Evolutionary conservation across 495 filamentous ascomycete species (phyloP).

Genomic region (Parathielavia appendiculata): DNA sequence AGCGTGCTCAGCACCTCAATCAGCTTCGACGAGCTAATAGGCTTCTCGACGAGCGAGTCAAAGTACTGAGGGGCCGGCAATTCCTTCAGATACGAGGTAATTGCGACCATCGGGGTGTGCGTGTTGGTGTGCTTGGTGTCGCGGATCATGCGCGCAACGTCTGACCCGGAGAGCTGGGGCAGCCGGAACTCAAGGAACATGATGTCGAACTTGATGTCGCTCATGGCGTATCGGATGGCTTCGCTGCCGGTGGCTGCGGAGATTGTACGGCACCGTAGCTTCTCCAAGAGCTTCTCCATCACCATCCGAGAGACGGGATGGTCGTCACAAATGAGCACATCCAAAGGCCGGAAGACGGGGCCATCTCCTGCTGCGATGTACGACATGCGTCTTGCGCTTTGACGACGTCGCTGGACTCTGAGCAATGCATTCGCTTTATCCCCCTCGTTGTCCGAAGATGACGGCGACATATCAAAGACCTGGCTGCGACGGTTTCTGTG

Average conservation of each 20-base stretch:
- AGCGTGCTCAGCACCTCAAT: conserved; percentile 77
- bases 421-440: conserved; percentile 83
- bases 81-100: conserved; percentile 97
- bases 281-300: conserved; percentile 95
- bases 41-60: conserved; percentile 90
- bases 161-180: conserved; percentile 87
- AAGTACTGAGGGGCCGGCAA: conserved; percentile 91
- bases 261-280: conserved; percentile 91
- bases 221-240: conserved; percentile 84
- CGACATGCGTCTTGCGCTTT: conserved; percentile 87
- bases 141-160: conserved; percentile 94
- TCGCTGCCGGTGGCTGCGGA: conserved; percentile 82
- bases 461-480: conserved; percentile 92
- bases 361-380: conserved; percentile 69
- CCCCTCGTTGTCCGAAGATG: conserved; percentile 95
- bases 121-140: conserved; percentile 91
- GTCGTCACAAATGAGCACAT: conserved; percentile 95
- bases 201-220: conserved; percentile 92
- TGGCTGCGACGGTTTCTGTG: conserved; percentile 91
- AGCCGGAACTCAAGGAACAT: conserved; percentile 97
- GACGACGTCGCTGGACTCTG: conserved; percentile 86
- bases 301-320: conserved; percentile 95
- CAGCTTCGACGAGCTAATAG: conserved; percentile 81
- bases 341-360: conserved; percentile 81
- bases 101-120: conserved; percentile 91